Evolutionary conservation across 1,284 basidiomycete genomes (phyloP).

Genomic region (Sporisorium exsertum): DNA sequence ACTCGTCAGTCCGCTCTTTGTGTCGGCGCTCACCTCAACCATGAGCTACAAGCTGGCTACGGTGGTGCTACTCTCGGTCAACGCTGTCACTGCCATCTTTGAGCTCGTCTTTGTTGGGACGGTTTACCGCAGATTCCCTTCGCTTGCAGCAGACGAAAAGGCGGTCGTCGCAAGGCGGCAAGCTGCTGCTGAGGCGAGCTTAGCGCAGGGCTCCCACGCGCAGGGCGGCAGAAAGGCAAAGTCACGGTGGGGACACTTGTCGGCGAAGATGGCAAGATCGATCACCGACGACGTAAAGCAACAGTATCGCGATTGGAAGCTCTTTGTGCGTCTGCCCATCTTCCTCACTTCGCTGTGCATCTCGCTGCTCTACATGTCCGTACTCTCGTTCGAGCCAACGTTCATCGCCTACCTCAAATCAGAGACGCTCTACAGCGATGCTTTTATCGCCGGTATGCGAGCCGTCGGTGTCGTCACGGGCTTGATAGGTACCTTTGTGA

Average conservation of each 20-base stretch:
- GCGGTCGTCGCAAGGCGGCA: slow-evolving; percentile 15
- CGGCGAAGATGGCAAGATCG: not conserved
- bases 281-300: slow-evolving; percentile 22
- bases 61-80: slow-evolving; percentile 52
- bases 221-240: not conserved
- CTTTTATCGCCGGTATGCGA: slow-evolving; percentile 75
- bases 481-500: slow-evolving; percentile 72
- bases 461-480: slow-evolving; percentile 72
- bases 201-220: not conserved
- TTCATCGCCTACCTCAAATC: slow-evolving; percentile 65
- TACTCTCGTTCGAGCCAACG: slow-evolving; percentile 69
- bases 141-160: slow-evolving; percentile 41
- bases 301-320: slow-evolving; percentile 71
- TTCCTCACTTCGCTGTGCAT: slow-evolving; percentile 71
- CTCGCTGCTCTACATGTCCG: slow-evolving; percentile 73
- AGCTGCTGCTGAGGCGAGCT: not conserved
- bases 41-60: slow-evolving; percentile 41
- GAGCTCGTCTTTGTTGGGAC: slow-evolving; percentile 54
- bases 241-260: not conserved
- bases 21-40: slow-evolving; percentile 72
- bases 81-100: slow-evolving; percentile 46
- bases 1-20: slow-evolving; percentile 74
- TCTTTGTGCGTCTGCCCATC: slow-evolving; percentile 72
- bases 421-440: slow-evolving; percentile 69
- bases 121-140: slow-evolving; percentile 53